These are phyloP conservation scores for Talinum fruticosum DNA, from an alignment of 148 eudicot genomes.

Conservation along the genomic window DNA sequence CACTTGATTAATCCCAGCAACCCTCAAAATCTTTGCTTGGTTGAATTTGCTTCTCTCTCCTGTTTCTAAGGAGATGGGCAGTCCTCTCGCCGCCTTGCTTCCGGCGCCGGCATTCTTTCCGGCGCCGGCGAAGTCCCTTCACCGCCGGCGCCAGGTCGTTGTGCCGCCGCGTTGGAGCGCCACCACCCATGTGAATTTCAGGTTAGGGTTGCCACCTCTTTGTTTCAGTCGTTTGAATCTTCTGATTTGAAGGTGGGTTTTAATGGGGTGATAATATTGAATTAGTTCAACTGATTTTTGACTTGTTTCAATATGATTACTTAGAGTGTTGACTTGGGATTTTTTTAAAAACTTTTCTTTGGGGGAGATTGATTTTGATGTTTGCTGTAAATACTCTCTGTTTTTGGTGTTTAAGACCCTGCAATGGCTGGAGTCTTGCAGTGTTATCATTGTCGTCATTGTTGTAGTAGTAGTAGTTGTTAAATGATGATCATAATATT, in stretches of 20 bases:
- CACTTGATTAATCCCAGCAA: background rate
- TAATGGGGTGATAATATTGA: background rate
- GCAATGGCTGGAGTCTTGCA: background rate
- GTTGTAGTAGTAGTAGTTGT: background rate
- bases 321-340: background rate
- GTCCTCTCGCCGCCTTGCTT: background rate
- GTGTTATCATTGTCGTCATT: background rate
- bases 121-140: background rate
- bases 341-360: background rate
- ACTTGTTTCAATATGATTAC: background rate
- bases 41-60: background rate
- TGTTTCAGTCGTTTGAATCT: background rate
- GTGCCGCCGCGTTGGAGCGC: background rate
- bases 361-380: background rate
- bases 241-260: background rate
- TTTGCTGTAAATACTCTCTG: background rate
- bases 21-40: background rate
- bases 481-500: background rate
- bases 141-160: constrained; percentile 8
- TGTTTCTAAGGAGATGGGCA: background rate
- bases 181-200: background rate
- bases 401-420: background rate
- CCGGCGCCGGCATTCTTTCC: background rate
- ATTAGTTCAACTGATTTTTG: background rate
- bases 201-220: background rate